Base-by-base conservation (phyloP, 106 monocot species). In the Dendrobium nobile region DNA sequence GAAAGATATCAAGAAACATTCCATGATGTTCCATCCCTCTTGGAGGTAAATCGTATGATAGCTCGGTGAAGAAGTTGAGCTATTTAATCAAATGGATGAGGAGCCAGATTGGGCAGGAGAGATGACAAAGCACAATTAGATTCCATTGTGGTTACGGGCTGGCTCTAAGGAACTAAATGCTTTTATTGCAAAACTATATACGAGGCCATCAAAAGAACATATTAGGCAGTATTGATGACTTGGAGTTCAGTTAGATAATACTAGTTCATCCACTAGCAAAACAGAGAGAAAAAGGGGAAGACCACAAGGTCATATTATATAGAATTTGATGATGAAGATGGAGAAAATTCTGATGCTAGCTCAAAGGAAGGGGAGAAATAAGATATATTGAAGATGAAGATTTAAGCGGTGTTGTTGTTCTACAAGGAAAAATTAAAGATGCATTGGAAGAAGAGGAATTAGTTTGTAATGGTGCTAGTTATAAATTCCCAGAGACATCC, bases 41-140 rank as follows among this genome's bases (percentile, higher is more conserved):
- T 95, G 82, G 84, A 95, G 82, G 98, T 98, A 20, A 98, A 98
- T 76, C 92, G 95, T 5, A 89, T 98, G 98, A 95, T 98, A 84
- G 92, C 98, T 80, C 86, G 92, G 83, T 72, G 91, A 95, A 73
- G 98, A 98, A 83, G 81, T 98, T 84, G 91, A 92, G 83, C 80
- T 98, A 56, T 98, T 98, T 85, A 95, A 98, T 83, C 98, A 98
- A 88, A 98, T 98, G 98, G 95, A 98, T 79, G 92, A 98, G 78
- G 98, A 98, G 27, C 87, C 91, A 85, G 91, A 93, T 78, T 95
- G 95, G 98, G 87, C 89, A 43, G 91, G 84, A 54, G 98, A 95
- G 24, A 95, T 98, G 91, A 85, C 89, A 54, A 92, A 87, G 61
- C 82, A 92, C 75, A 79, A 87, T 83, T 92, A 98, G 55, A 92